Percentiles rank a stretch among this genome's conserved stretches.
These are phyloP conservation scores for Apophysomyces sp. DNA, from an alignment of 371 early-diverging fungal species.

Conservation along the genomic window DNA sequence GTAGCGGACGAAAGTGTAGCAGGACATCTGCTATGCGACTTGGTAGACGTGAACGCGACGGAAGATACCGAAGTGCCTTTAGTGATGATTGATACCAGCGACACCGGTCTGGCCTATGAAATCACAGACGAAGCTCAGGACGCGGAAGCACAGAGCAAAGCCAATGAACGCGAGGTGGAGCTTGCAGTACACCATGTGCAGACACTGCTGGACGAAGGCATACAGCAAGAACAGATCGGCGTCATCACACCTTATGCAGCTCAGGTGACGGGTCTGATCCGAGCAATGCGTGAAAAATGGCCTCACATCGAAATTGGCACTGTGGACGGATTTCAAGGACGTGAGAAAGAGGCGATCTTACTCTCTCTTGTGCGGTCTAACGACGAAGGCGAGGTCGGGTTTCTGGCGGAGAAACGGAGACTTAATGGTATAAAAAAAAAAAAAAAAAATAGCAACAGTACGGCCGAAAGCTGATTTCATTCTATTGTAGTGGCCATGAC, in stretches of 20 bases:
- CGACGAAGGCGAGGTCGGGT: constrained; percentile 80
- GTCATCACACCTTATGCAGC: constrained; percentile 88
- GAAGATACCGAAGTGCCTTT: constrained; percentile 64
- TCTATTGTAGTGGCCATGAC: constrained; percentile 81
- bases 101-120: constrained; percentile 54
- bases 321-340: constrained; percentile 97
- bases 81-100: constrained; percentile 77
- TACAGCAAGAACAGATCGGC: constrained; percentile 67
- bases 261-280: constrained; percentile 63
- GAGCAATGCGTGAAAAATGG: constrained; percentile 38
- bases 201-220: constrained; percentile 62
- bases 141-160: constrained; percentile 57
- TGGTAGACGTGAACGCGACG: constrained; percentile 54
- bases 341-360: constrained; percentile 92
- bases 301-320: constrained; percentile 75
- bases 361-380: constrained; percentile 89
- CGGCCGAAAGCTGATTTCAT: not conserved
- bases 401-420: constrained; percentile 83
- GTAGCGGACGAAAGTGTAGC: constrained; percentile 69
- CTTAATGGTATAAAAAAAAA: constrained; percentile 61
- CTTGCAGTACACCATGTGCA: constrained; percentile 64
- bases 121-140: constrained; percentile 52
- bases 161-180: constrained; percentile 77
- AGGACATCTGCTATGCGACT: constrained; percentile 62
- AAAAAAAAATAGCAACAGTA: not conserved